These are phyloP conservation scores for Coemansia sp. DNA, from an alignment of 192 early-diverging fungal species.

Conservation along the genomic window DNA sequence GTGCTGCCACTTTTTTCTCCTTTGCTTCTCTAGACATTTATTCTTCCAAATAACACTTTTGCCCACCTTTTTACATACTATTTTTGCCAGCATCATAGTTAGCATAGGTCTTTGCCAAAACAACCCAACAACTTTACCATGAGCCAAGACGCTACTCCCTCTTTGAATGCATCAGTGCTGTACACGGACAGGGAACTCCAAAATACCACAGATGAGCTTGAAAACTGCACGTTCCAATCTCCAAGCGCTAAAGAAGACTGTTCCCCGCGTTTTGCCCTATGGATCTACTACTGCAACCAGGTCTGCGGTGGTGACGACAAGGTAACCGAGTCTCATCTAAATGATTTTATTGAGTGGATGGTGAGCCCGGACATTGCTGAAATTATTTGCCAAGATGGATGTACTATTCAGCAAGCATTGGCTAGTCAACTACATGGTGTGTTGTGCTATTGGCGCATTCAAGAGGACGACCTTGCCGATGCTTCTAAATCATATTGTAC, in stretches of 20 bases:
- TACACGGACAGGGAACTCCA: conserved; percentile 22
- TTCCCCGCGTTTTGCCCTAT: conserved; percentile 48
- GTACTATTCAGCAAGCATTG: conserved; percentile 47
- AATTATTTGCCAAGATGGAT: conserved; percentile 43
- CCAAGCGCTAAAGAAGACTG: conserved; percentile 43
- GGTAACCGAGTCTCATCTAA: conserved; percentile 29
- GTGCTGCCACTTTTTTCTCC: neutral
- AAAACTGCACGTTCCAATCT: conserved; percentile 32
- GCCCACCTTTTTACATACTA: no score
- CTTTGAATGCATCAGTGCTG: neutral
- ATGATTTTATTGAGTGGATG: conserved; percentile 53
- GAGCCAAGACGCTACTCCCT: neutral
- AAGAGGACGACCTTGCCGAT: conserved; percentile 15
- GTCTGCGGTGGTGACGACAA: conserved; percentile 34
- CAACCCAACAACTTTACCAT: neutral
- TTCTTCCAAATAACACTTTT: neutral
- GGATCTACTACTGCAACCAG: conserved; percentile 49
- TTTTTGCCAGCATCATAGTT: neutral
- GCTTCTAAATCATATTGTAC: neutral
- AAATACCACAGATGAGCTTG: conserved; percentile 41
- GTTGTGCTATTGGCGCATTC: conserved; percentile 51
- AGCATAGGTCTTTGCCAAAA: neutral
- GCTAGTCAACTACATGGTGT: conserved; percentile 51
- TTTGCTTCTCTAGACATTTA: neutral
- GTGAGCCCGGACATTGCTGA: conserved; percentile 44